phyloP scores from a whole-genome alignment of 2,329 filamentous ascomycete genomes.

The Aspergillus sergii region DNA sequence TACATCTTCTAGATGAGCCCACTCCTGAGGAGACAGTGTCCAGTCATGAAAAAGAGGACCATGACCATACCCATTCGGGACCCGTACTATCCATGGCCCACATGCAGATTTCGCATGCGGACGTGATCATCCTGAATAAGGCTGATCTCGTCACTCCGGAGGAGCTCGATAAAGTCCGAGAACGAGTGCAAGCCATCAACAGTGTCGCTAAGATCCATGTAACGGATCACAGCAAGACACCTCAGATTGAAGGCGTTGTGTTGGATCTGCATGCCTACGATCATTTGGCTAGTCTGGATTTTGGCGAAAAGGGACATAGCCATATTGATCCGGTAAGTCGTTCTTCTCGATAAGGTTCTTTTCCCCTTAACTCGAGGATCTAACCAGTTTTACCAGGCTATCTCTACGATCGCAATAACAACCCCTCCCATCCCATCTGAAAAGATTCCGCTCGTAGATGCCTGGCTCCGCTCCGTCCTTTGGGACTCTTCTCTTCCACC shows the following conservation, averaged over 20 bases:
- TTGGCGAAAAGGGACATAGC: conserved; percentile 76
- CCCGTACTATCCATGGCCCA: conserved; percentile 88
- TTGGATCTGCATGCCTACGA: conserved; percentile 94
- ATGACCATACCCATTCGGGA: conserved; percentile 49
- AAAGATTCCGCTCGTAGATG: conserved; percentile 69
- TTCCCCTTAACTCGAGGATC: background rate
- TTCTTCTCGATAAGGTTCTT: background rate
- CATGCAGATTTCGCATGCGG: conserved; percentile 93
- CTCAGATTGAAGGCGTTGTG: conserved; percentile 79
- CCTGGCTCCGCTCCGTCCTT: conserved; percentile 78
- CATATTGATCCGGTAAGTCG: conserved; percentile 79
- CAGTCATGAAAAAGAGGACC: conserved; percentile 50
- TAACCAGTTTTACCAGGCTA: conserved; percentile 59
- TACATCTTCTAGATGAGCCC: conserved; percentile 75
- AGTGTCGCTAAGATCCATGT: conserved; percentile 80
- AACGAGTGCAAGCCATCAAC: conserved; percentile 82
- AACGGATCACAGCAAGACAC: conserved; percentile 78
- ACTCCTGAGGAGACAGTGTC: conserved; percentile 40
- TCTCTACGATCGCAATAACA: conserved; percentile 77
- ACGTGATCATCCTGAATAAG: conserved; percentile 95
- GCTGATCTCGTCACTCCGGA: conserved; percentile 74
- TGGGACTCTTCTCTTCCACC: conserved; percentile 65
- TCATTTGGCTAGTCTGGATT: conserved; percentile 72
- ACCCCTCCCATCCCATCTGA: conserved; percentile 61
- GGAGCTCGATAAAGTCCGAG: conserved; percentile 69